These are phyloP conservation scores for Gentiana macrophylla DNA, from an alignment of 257 asterid species.

Conservation along the genomic window DNA sequence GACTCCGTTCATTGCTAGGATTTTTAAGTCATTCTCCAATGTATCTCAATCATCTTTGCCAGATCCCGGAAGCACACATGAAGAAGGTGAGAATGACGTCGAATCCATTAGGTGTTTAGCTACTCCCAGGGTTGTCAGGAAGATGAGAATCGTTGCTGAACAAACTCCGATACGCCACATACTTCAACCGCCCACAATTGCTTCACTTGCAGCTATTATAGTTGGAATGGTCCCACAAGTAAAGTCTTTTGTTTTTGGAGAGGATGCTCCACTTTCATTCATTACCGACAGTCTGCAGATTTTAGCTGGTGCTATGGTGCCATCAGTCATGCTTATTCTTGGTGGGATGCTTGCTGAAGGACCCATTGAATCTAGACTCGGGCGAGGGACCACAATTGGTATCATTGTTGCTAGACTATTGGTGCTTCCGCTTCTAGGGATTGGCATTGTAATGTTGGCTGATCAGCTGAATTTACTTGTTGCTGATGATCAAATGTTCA, in stretches of 20 bases:
- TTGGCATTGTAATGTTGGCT: constrained; percentile 24
- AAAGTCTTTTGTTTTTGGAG: constrained; percentile 22
- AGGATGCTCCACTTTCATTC: constrained; percentile 24
- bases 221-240: constrained; percentile 27
- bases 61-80: constrained; percentile 7
- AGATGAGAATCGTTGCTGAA: constrained; percentile 28
- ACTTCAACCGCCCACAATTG: constrained; percentile 38
- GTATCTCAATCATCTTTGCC: constrained; percentile 3
- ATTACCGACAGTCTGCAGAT: constrained; percentile 32
- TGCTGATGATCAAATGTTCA: constrained; percentile 24
- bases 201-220: constrained; percentile 28
- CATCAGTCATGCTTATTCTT: constrained; percentile 35
- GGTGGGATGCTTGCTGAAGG: constrained; percentile 42
- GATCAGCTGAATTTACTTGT: constrained; percentile 24
- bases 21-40: constrained; percentile 9
- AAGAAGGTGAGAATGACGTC: constrained; percentile 5
- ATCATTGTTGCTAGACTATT: constrained; percentile 27
- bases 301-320: constrained; percentile 36
- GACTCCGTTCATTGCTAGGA: constrained; percentile 21
- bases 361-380: constrained; percentile 30
- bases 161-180: constrained; percentile 23
- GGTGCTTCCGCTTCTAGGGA: constrained; percentile 29
- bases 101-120: constrained; percentile 17
- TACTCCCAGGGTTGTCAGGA: constrained; percentile 19
- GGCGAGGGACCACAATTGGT: constrained; percentile 28